Conservation (phyloP, 495 filamentous ascomycete genomes). For the Penicillium parvum region DNA sequence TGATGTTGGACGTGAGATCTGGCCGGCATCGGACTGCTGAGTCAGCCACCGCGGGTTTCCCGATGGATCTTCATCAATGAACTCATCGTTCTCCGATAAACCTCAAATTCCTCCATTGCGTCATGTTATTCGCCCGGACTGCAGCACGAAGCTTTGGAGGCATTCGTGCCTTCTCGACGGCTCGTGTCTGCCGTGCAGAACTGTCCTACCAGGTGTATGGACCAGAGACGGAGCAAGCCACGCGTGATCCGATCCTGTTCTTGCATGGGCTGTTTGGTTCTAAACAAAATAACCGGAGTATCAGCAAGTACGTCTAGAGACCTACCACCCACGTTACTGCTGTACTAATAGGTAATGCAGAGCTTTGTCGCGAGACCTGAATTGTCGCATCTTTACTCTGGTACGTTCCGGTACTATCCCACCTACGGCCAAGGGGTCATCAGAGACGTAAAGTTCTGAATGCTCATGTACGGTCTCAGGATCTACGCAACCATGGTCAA, state of each 20-base stretch:
- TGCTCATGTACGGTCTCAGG: conserved; percentile 47
- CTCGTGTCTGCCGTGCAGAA: conserved; percentile 24
- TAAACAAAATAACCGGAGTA: conserved; percentile 91
- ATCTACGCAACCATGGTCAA: conserved; percentile 92
- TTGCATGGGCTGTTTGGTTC: conserved; percentile 95
- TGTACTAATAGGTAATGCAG: conserved; percentile 40
- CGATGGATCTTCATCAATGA: conserved; percentile 6
- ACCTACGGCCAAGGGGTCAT: not conserved
- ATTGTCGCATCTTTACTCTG: conserved; percentile 76
- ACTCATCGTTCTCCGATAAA: conserved; percentile 3
- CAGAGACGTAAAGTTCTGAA: not conserved
- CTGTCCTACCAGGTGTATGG: conserved; percentile 42
- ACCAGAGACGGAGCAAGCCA: conserved; percentile 32
- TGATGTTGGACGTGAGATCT: too few species aligned
- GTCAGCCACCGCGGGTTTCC: conserved; percentile 12
- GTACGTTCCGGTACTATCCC: conserved; percentile 44
- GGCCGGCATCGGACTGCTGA: conserved; percentile 7
- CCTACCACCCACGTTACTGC: too few species aligned
- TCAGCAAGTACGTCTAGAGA: conserved; percentile 77
- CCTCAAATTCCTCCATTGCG: not conserved
- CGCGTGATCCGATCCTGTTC: conserved; percentile 68
- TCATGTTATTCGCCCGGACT: conserved; percentile 22
- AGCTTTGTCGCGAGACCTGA: conserved; percentile 75
- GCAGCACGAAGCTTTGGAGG: conserved; percentile 13
- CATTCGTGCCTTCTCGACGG: conserved; percentile 38